Evolutionary conservation across 768 basidiomycete genomes (phyloP), one percentile per base, ranked within the genome.

Genomic region (Imleria badia): DNA sequence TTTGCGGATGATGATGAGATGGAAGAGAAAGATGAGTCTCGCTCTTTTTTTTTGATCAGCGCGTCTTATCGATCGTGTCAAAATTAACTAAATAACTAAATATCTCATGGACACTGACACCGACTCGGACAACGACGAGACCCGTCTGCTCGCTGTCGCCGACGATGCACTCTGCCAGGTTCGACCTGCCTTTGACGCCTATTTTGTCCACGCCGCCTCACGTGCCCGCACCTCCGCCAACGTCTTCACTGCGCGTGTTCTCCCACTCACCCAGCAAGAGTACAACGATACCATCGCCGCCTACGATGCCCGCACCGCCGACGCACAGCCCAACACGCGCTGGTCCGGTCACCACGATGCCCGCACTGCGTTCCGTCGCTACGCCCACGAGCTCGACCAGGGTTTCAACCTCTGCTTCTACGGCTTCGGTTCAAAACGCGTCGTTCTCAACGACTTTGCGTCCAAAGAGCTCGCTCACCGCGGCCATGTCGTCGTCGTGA

Each of bases 341-440:
- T 69, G 68, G 68, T 51, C 30, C 1, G 60, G 66, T 19, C 47
- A 17, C 19, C 43, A 49, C 23, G 64, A 61, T 17, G 5, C 45
- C 23, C 45, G 36, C 17, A 59, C 67, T 6, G 72, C 82, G 17
- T 86, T 88, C 63, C 73, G 77, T 22, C 81, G 85, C 40, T 89
- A 87, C 67, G 72, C 81, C 41, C 74, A 77, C 56, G 93, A 98
- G 69, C 78, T 98, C 23, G 74, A 76, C 3, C 81, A 86, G 66
- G 94, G 93, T 1, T 98, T 94, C 77, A 94, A 91, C 69, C 73
- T 98, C 41, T 71, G 95, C 19, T 86, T 92, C 69, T 92, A 93
- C 63, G 96, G 96, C 1, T 82, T 85, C 63, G 96, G 96, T 6
- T 95, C 92, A 19, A 99, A 99, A 68, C 79, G 91, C 51, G 68